Base-by-base conservation (phyloP, 768 basidiomycete genomes). In the Sporobolomyces pararoseus region DNA sequence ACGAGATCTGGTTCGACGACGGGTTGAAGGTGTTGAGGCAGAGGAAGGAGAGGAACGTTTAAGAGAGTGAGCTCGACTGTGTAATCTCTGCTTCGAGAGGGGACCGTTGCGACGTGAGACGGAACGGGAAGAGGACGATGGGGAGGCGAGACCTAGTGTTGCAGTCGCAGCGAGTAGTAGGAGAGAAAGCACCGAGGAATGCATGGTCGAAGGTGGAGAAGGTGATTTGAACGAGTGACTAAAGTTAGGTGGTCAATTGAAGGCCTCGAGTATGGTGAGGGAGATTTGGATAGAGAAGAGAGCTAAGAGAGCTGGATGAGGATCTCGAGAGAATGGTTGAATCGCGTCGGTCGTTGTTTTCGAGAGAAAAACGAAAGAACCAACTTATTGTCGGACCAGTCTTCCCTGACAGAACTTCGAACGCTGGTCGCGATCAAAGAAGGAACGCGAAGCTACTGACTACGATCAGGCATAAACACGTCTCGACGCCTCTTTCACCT, bases 1-100 rank as follows among this genome's bases (percentile, higher is more conserved):
- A 25, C 46, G 64, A 12, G 64, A 34, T 16, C 44, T 54, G 35
- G 42, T 57, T 23, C 44, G 64, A 58, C 34, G 64, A 21, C 29
- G 49, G 19, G 59, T 21, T 21, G 59, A 32, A 27, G 58, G 65
- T 57, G 49, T 37, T 29, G 57, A 66, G 49, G 3, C 39, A 29
- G 49, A 66, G 32, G 57, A 59, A 42, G 39, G 39, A 42, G 39
- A 42, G 39, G 10, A 42, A n/a, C n/a, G n/a, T n/a, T n/a, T n/a
- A n/a, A n/a, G n/a, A n/a, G n/a, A n/a, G n/a, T n/a, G n/a, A n/a
- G n/a, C n/a, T n/a, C n/a, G n/a, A n/a, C n/a, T n/a, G n/a, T n/a
- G n/a, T n/a, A n/a, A n/a, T n/a, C n/a, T n/a, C n/a, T n/a, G n/a
- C n/a, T n/a, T n/a, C n/a, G n/a, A n/a, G n/a, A n/a, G n/a, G 10